Conservation (phyloP, 352 stramenopile species). For the Globisporangium cystogenes region DNA sequence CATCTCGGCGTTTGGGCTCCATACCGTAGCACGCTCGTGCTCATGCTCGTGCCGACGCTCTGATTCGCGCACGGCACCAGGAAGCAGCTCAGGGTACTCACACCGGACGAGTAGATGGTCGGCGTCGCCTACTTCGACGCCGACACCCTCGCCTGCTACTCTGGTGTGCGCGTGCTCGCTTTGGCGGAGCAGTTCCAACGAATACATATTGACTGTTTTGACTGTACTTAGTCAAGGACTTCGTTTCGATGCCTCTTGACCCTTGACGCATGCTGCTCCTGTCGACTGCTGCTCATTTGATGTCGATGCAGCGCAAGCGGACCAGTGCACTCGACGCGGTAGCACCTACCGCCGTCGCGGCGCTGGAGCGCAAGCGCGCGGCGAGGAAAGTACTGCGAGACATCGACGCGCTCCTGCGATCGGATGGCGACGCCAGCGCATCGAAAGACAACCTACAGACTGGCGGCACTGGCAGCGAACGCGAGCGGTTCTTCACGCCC, state of each 20-base stretch:
- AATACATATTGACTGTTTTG: no score
- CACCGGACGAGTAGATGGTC: neutral
- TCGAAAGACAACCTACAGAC: neutral
- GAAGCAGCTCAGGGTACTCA: neutral
- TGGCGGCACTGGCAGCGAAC: neutral
- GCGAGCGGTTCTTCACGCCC: neutral
- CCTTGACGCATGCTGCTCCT: no score
- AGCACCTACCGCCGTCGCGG: slow-evolving; percentile 15
- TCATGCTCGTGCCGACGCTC: neutral
- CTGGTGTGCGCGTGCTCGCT: no score
- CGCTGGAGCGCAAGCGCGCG: slow-evolving; percentile 18
- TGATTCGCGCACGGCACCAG: neutral
- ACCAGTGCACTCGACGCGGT: slow-evolving; percentile 11
- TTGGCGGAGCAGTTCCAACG: no score
- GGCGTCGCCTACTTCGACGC: neutral
- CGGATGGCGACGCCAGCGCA: neutral
- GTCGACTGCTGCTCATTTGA: no score
- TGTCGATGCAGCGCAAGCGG: no score
- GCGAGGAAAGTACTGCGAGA: slow-evolving; percentile 14
- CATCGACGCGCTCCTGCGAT: slow-evolving; percentile 22
- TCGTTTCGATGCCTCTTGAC: no score
- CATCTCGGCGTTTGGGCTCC: no score
- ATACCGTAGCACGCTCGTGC: neutral
- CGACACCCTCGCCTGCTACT: neutral
- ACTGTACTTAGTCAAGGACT: no score